A percentile compares a stretch with the other conserved stretches of the same genome.
Conservation (phyloP, 2,329 filamentous ascomycete genomes). For the Trichoderma polysporum region DNA sequence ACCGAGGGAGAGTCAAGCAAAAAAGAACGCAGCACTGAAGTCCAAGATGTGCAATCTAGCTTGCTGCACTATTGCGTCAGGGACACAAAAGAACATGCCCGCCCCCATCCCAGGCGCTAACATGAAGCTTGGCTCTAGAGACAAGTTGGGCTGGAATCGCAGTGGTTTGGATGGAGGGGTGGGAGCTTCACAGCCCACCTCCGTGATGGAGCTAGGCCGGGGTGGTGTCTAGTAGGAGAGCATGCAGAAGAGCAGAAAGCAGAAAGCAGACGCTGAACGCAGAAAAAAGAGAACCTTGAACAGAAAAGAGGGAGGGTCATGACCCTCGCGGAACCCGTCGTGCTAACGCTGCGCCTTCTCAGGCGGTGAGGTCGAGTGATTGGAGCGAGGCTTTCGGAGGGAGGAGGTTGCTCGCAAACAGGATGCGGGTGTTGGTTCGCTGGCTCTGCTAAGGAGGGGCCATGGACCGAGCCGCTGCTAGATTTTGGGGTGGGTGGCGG, state of each 20-base stretch:
- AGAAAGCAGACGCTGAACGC: not conserved
- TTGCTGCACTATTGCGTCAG: conserved; percentile 21
- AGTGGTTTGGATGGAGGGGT: not conserved
- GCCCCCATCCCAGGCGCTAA: not conserved
- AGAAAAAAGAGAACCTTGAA: not conserved
- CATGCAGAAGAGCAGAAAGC: too few species aligned
- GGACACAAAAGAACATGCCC: not conserved
- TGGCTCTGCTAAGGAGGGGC: not conserved
- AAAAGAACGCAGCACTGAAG: conserved; percentile 4
- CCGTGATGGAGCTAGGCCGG: not conserved
- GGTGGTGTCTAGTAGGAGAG: not conserved
- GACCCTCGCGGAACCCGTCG: not conserved
- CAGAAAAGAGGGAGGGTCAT: not conserved
- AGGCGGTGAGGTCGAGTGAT: not conserved
- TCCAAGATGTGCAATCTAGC: not conserved
- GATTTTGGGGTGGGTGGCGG: not conserved
- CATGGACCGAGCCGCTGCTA: conserved; percentile 22
- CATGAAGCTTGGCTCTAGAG: not conserved
- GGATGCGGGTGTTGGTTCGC: not conserved
- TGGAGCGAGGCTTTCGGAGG: not conserved
- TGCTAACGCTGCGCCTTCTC: conserved; percentile 14
- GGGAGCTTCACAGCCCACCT: not conserved
- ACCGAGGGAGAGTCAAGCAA: not conserved
- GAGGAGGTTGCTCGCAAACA: not conserved
- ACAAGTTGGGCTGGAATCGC: conserved; percentile 9